These are phyloP conservation scores for Microthlaspi erraticum DNA, from an alignment of 345 rosid genomes.

Conservation along the genomic window DNA sequence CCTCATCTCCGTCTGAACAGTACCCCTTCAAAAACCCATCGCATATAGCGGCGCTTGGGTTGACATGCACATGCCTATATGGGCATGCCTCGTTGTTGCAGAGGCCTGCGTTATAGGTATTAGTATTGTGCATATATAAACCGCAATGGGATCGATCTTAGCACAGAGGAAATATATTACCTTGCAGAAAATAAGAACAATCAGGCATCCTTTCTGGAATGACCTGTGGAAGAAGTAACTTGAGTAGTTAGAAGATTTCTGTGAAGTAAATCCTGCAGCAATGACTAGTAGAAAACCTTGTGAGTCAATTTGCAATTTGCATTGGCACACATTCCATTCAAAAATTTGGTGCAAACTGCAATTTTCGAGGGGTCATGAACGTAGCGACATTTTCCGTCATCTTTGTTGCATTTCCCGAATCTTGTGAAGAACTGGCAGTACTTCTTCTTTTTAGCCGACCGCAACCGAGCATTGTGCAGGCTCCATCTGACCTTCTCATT, in stretches of 20 bases:
- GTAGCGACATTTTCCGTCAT: conserved; percentile 86
- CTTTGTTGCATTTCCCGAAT: conserved; percentile 97
- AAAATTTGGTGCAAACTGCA: conserved; percentile 92
- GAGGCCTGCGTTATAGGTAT: conserved; percentile 62
- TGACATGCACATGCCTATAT: conserved; percentile 92
- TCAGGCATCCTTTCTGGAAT: conserved; percentile 99
- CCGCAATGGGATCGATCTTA: conserved; percentile 6
- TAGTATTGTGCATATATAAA: conserved; percentile 6
- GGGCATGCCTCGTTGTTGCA: conserved; percentile 84
- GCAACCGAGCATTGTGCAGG: conserved; percentile 85
- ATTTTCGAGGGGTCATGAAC: conserved; percentile 93
- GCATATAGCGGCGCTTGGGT: conserved; percentile 78
- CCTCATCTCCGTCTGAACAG: conserved; percentile 93
- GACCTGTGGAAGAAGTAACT: conserved; percentile 60
- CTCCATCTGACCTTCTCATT: conserved; percentile 98
- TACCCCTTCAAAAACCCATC: conserved; percentile 91
- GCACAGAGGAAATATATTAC: conserved; percentile 45
- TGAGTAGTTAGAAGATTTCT: conserved; percentile 28
- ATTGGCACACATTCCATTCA: conserved; percentile 78
- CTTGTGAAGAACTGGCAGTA: conserved; percentile 97
- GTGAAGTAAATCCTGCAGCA: conserved; percentile 28
- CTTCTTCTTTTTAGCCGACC: conserved; percentile 77
- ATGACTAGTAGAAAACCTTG: conserved; percentile 58
- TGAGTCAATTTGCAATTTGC: conserved; percentile 91
- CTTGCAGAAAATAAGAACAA: conserved; percentile 94